phyloP scores from a whole-genome alignment of 83 land plant species.

The Picea abies region DNA sequence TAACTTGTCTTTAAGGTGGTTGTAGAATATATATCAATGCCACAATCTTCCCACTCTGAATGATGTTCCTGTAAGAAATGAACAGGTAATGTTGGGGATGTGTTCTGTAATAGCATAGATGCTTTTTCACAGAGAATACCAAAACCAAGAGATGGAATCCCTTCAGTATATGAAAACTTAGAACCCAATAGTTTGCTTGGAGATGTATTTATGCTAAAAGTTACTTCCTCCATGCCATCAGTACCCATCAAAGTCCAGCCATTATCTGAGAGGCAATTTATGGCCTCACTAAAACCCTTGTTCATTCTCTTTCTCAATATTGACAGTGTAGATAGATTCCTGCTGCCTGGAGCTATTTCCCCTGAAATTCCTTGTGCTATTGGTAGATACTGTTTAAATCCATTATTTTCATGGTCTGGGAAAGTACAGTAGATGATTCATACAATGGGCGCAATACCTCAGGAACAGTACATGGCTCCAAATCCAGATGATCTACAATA shows the following conservation, averaged over 20 bases:
- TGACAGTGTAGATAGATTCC: slow-evolving; percentile 67
- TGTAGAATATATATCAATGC: slow-evolving; percentile 66
- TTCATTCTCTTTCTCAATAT: slow-evolving; percentile 73
- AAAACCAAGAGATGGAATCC: slow-evolving; percentile 42
- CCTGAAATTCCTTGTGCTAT: slow-evolving; percentile 65
- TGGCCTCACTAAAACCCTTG: slow-evolving; percentile 78
- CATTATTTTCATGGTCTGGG: slow-evolving; percentile 66
- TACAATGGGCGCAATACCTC: slow-evolving; percentile 67
- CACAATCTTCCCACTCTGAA: slow-evolving; percentile 89
- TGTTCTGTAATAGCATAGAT: slow-evolving; percentile 82
- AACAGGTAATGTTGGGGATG: slow-evolving; percentile 77
- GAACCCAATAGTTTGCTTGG: slow-evolving; percentile 52
- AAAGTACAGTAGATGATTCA: slow-evolving; percentile 60
- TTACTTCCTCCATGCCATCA: slow-evolving; percentile 90
- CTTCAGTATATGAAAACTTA: slow-evolving; percentile 42
- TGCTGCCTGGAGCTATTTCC: slow-evolving; percentile 46
- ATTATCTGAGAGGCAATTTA: slow-evolving; percentile 67
- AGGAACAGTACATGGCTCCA: slow-evolving; percentile 70
- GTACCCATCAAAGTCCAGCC: slow-evolving; percentile 73
- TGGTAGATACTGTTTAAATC: slow-evolving; percentile 68
- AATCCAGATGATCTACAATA: too few species aligned
- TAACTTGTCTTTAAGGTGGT: slow-evolving; percentile 49
- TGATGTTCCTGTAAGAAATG: slow-evolving; percentile 84
- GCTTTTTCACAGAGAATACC: slow-evolving; percentile 87
- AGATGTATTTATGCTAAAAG: slow-evolving; percentile 63